Conservation (phyloP, 768 basidiomycete species). For the Termitomyces sp. region DNA sequence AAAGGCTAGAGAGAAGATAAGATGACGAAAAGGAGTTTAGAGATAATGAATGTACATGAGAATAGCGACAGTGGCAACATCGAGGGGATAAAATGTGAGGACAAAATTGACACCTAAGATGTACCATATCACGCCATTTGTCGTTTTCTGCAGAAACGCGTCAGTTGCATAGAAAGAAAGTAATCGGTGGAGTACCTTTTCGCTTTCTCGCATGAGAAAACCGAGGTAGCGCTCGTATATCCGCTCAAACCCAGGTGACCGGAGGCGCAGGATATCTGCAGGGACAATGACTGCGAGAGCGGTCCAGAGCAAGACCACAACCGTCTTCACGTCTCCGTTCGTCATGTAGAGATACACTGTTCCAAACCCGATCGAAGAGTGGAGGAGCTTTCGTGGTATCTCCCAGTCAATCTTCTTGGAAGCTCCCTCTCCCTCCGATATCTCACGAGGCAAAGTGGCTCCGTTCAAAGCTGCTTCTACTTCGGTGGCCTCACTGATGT, state of each 20-base stretch:
- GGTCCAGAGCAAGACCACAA: constrained; percentile 59
- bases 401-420: constrained; percentile 70
- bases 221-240: constrained; percentile 70
- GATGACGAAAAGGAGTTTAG: neutral
- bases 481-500: constrained; percentile 21
- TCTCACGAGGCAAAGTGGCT: constrained; percentile 1
- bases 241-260: constrained; percentile 55
- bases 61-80: constrained; percentile 86
- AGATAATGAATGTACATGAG: constrained; percentile 58
- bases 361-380: constrained; percentile 73
- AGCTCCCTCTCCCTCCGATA: neutral
- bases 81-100: constrained; percentile 71
- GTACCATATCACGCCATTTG: constrained; percentile 91
- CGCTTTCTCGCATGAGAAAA: constrained; percentile 86
- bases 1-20: constrained; percentile 50
- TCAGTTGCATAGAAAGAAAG: neutral
- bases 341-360: constrained; percentile 35
- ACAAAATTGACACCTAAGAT: constrained; percentile 80
- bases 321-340: constrained; percentile 57
- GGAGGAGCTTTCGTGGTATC: constrained; percentile 81
- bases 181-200: constrained; percentile 47
- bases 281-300: constrained; percentile 64
- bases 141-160: constrained; percentile 38
- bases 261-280: constrained; percentile 72
- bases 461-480: constrained; percentile 16